Base-by-base conservation (phyloP, 2,329 filamentous ascomycete species). In the Arthrobotrys megalospora region DNA sequence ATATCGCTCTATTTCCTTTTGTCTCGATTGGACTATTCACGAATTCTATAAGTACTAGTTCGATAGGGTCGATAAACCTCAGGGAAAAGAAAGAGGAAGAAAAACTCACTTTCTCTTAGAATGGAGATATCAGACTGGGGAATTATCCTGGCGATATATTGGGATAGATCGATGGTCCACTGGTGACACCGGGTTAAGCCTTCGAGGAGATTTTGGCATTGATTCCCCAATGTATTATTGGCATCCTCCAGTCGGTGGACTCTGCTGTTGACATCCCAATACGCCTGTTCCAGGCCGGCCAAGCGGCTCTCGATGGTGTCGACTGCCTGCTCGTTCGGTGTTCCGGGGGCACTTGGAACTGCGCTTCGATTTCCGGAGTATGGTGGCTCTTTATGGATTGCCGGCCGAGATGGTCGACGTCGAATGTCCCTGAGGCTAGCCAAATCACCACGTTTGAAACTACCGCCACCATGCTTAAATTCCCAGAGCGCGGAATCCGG, bases 391-490 rank as follows among this genome's bases (percentile, higher is more conserved):
- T 95, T 90, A 83, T 98, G 94, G 69, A 98, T 88, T 24, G 95
- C 92, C 85, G 98, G 96, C 79, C 96, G 89, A 41, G 95, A 98
- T 16, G 96, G 95, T 78, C 96, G 90, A 79, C 96, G 91, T 85
- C 97, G 97, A 85, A 99, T 99, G 83, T 99, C 96, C 50, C 96
- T 90, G 79, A 99, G 86, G 6, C 95, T 94, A 63, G 95, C 91
- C 24, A 99, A 87, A 84, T 99, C 95, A 43, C 96, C 96, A 80
- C 94, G 91, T 85, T 97, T 98, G 86, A 99, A 99, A 84, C 92
- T 98, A 66, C 95, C 95, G 82, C 95, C 96, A 66, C 96, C 96
- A 83, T 99, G 96, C 85, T 97, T 98, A 85, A 99, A 99, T 84
- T 99, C 96, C 96, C 96, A 99, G 34, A 99, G 87, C 0, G 95